A percentile compares a stretch with the other conserved stretches of the same genome.
phyloP scores from a whole-genome alignment of 2,329 filamentous ascomycete genomes.

The Phialophora tarda region DNA sequence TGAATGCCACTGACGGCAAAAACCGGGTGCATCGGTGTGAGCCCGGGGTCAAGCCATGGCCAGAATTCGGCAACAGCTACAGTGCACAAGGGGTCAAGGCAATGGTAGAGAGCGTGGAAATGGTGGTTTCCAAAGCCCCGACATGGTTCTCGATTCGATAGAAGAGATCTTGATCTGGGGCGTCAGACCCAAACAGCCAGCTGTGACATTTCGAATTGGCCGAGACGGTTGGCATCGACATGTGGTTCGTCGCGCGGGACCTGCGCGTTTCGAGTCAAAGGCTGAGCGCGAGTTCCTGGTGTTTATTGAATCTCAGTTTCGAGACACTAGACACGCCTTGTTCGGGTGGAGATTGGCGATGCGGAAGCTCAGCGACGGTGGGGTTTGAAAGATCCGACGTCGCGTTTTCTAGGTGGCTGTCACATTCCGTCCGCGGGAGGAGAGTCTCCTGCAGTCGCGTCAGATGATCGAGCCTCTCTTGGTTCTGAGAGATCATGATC shows the following conservation, averaged over 20 bases:
- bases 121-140: too few relatives aligned
- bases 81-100: too few relatives aligned
- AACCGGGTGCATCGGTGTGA: too few relatives aligned
- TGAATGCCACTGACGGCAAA: not conserved
- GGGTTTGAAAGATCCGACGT: not conserved
- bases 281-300: conserved; percentile 18
- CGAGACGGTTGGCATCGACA: not conserved
- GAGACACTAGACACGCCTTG: not conserved
- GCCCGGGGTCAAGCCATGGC: not conserved
- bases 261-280: not conserved
- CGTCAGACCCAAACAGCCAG: not conserved
- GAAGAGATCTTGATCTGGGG: not conserved
- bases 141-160: too few relatives aligned
- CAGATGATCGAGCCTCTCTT: conserved; percentile 9
- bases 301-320: conserved; percentile 24
- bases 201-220: not conserved
- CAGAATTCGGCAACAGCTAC: too few relatives aligned
- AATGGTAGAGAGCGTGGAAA: too few relatives aligned
- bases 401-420: not conserved
- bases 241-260: not conserved
- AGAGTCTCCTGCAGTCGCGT: conserved; percentile 18
- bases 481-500: conserved; percentile 4
- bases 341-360: not conserved
- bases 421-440: not conserved
- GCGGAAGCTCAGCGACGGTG: not conserved